phyloP scores from a whole-genome alignment of 1,139 yeast species.

The Sugiyamaella neomexicana region DNA sequence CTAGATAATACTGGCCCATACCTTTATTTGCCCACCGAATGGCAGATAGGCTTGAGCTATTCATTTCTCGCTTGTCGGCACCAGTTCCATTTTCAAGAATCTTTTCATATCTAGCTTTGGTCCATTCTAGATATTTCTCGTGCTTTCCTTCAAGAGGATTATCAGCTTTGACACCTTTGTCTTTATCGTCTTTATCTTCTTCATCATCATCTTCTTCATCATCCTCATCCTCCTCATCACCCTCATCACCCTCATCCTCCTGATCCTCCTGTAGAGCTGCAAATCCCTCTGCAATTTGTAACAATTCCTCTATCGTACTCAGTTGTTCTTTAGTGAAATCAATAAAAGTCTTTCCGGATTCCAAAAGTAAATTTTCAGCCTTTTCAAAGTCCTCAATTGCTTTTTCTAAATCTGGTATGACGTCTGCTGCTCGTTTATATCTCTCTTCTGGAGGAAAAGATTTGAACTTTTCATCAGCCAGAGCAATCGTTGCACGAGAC shows the following conservation, averaged over 20 bases:
- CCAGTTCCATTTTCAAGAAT: conserved; percentile 25
- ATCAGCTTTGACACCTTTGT: no score
- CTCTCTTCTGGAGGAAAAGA: conserved; percentile 15
- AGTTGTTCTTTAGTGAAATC: conserved; percentile 15
- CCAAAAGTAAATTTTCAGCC: conserved; percentile 46
- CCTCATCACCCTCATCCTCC: conserved; percentile 54
- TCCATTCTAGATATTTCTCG: conserved; percentile 29
- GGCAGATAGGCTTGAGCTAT: conserved; percentile 22
- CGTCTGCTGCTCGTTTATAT: conserved; percentile 19
- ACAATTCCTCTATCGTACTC: conserved; percentile 40
- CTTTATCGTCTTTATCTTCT: no score
- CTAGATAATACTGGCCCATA: conserved; percentile 39
- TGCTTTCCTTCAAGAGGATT: conserved; percentile 22
- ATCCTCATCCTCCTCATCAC: conserved; percentile 44
- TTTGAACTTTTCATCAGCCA: conserved; percentile 38
- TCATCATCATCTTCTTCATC: no score
- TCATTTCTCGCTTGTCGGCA: conserved; percentile 25
- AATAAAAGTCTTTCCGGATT: conserved; percentile 19
- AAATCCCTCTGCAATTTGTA: conserved; percentile 54
- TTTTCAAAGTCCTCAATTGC: conserved; percentile 48
- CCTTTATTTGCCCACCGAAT: conserved; percentile 37
- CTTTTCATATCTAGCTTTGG: conserved; percentile 28
- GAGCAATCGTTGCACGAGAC: conserved; percentile 54
- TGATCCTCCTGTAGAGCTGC: conserved; percentile 68
- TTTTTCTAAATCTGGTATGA: conserved; percentile 39